A percentile compares a stretch with the other conserved stretches of the same genome.
Evolutionary conservation across 73 alveolate species (phyloP).

Genomic region (Paramecium caudatum): DNA sequence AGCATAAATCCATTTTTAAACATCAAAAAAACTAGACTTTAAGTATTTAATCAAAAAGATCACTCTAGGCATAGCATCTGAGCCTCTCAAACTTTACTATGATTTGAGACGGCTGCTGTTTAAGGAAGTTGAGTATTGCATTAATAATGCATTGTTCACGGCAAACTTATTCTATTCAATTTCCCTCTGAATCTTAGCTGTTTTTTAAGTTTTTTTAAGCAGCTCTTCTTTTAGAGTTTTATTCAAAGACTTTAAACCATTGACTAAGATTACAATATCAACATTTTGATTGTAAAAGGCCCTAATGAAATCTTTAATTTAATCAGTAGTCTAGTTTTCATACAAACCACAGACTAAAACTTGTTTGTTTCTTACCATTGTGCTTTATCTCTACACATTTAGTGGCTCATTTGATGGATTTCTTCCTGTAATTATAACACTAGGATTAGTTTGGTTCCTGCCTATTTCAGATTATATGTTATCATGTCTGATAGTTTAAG

Average conservation of each 20-base stretch:
- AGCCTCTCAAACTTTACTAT: too few relatives aligned
- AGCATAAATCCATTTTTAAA: not conserved
- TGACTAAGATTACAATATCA: not conserved
- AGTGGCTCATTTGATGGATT: not conserved
- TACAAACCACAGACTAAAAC: not conserved
- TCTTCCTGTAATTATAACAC: not conserved
- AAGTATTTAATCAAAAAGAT: not conserved
- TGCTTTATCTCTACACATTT: not conserved
- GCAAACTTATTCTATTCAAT: not conserved
- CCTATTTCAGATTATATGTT: not conserved
- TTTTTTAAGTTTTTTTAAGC: not conserved
- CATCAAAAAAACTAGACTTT: not conserved
- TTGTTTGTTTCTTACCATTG: not conserved
- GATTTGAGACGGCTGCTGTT: too few relatives aligned
- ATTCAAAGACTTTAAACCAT: not conserved
- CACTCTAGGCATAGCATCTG: not conserved
- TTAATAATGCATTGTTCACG: not conserved
- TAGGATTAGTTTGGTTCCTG: not conserved
- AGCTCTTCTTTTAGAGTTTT: not conserved
- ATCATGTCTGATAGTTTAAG: not conserved
- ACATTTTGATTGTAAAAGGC: not conserved
- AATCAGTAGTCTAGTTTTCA: not conserved
- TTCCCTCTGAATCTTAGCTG: not conserved
- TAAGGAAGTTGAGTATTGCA: too few relatives aligned
- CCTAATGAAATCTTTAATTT: not conserved